Evolutionary conservation across 495 filamentous ascomycete species (phyloP).

Genomic region (Podospora didyma): DNA sequence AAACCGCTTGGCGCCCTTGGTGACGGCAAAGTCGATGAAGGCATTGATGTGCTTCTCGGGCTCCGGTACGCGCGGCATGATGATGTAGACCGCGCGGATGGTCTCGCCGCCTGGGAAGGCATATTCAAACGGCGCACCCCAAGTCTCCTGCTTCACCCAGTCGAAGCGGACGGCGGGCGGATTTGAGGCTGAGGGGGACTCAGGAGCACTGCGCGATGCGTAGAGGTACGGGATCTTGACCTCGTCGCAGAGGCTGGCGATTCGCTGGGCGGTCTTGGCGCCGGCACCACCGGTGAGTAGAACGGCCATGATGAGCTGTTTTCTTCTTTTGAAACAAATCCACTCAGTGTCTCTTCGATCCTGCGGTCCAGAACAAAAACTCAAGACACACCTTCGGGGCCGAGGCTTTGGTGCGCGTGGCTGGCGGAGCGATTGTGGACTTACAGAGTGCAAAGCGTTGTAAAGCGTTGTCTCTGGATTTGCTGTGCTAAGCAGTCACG

Average conservation of each 20-base stretch:
- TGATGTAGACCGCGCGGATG: conserved; percentile 2
- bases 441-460: too few relatives aligned
- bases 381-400: too few relatives aligned
- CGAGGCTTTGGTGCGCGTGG: too few relatives aligned
- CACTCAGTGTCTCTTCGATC: too few relatives aligned
- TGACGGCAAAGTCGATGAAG: conserved; percentile 4
- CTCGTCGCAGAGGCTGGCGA: neutral
- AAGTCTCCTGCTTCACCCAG: neutral
- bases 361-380: too few relatives aligned
- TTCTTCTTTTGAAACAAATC: neutral
- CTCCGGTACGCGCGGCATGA: neutral
- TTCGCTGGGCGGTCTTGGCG: neutral
- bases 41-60: conserved; percentile 1
- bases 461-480: too few relatives aligned
- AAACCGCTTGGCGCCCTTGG: neutral
- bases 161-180: neutral
- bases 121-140: neutral
- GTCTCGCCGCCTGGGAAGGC: neutral
- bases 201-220: neutral
- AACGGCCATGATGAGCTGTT: neutral
- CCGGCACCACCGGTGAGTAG: conserved; percentile 2
- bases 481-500: too few relatives aligned
- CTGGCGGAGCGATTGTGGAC: too few relatives aligned
- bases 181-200: too few relatives aligned
- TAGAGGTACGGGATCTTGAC: neutral